Evolutionary conservation across 2,329 filamentous ascomycete species (phyloP), one percentile per base, ranked within the genome.

Genomic region (Drechslerella coelobrocha): DNA sequence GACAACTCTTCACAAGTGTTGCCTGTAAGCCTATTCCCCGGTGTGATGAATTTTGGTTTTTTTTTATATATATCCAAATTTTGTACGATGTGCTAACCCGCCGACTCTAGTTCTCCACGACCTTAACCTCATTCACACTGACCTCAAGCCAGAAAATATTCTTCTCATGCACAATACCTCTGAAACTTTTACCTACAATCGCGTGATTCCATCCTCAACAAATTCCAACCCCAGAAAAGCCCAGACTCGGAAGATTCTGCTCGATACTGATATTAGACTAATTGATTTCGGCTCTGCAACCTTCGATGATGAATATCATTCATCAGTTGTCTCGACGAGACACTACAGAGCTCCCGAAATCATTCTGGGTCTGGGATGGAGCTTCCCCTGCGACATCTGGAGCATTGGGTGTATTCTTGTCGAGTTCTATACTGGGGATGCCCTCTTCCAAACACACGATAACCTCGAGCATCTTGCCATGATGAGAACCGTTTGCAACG

Each of bases 1-100:
- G 93, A 53, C 94, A 99, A 78, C 83, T 99, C 14, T 90, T 99
- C 72, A 97, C 93, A n/a, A 97, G 93, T 77, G 95, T 99, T 77
- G 94, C 94, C 66, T 99, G 91, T 96, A 82, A 84, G 91, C n/a
- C n/a, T n/a, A n/a, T n/a, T n/a, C n/a, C n/a, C n/a, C n/a, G n/a
- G n/a, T n/a, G n/a, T n/a, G n/a, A n/a, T n/a, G n/a, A n/a, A n/a
- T n/a, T n/a, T n/a, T n/a, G n/a, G n/a, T n/a, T n/a, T n/a, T n/a
- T n/a, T n/a, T 86, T 21, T 2, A 17, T 10, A 8, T 34, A 23
- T 37, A 17, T 31, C 12, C 19, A 6, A 14, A n/a, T n/a, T 51
- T 17, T 31, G n/a, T 5, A 23, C 2, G 21, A 50, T 43, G 10
- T 5, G 8, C 21, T 56, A 56, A 60, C 34, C 51, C 26, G 55